These are phyloP conservation scores for Pseudocercospora ulei DNA, from an alignment of 2,329 filamentous ascomycete genomes.

Conservation along the genomic window DNA sequence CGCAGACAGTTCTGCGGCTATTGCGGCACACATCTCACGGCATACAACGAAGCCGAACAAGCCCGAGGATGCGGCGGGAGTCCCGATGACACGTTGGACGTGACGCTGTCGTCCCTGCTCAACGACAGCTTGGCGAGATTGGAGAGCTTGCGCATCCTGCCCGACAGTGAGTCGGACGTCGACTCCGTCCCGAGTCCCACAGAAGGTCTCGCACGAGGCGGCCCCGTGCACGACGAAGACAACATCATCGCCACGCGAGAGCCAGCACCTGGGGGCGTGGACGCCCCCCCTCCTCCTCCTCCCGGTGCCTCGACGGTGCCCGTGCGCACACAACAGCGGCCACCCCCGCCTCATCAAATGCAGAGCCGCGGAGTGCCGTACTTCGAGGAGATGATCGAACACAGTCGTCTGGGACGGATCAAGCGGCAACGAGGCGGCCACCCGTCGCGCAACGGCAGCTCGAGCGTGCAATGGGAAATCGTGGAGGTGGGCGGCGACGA, in stretches of 20 bases:
- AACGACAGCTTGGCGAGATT: constrained; percentile 61
- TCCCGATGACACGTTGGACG: constrained; percentile 65
- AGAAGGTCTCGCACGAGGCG: constrained; percentile 9
- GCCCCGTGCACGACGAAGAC: constrained; percentile 14
- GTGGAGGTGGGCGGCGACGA: constrained; percentile 49
- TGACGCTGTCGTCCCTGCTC: constrained; percentile 69
- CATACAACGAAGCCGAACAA: constrained; percentile 59
- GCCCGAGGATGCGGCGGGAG: constrained; percentile 37
- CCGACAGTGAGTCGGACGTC: constrained; percentile 36
- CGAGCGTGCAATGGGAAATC: constrained; percentile 72
- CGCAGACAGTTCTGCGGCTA: constrained; percentile 82
- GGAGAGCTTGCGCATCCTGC: constrained; percentile 65
- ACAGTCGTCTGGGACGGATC: constrained; percentile 61
- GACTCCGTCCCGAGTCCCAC: constrained; percentile 28
- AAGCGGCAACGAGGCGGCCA: constrained; percentile 53
- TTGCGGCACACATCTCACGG: constrained; percentile 76
- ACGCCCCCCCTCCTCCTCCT: constrained; percentile 4
- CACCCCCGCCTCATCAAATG: constrained; percentile 22
- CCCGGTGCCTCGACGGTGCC: constrained; percentile 1
- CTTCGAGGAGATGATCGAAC: constrained; percentile 73
- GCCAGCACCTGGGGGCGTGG: not conserved
- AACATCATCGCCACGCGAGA: constrained; percentile 14
- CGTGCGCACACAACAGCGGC: constrained; percentile 16
- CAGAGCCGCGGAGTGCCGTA: constrained; percentile 58
- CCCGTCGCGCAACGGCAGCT: constrained; percentile 53